phyloP scores from a whole-genome alignment of 176 grass and related monocot species.

The Bolboschoenus planiculmis region DNA sequence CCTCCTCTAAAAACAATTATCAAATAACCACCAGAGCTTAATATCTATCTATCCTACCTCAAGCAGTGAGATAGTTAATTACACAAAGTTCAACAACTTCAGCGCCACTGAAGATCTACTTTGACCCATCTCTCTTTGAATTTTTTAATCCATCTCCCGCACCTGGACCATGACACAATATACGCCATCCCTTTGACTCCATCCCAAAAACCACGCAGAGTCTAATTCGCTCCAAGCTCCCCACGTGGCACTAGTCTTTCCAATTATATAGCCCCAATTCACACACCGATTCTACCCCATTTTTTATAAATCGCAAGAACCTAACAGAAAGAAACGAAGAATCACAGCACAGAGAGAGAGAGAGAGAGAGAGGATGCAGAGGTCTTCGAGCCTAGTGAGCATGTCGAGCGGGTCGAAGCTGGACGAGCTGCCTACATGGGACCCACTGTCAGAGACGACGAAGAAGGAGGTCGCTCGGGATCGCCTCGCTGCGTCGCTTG shows the following conservation, averaged over 20 bases:
- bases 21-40: no score
- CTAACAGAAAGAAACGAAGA: background rate
- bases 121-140: background rate
- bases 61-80: background rate
- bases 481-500: slow-evolving; percentile 42
- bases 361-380: slow-evolving; percentile 10
- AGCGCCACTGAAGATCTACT: background rate
- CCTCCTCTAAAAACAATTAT: no score
- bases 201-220: background rate
- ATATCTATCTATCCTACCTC: no score
- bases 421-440: slow-evolving; percentile 54
- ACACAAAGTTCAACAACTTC: background rate
- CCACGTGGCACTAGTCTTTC: background rate
- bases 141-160: background rate
- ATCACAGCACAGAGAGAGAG: background rate
- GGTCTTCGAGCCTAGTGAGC: slow-evolving; percentile 26
- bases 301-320: background rate
- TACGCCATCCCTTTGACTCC: background rate
- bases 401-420: slow-evolving; percentile 23
- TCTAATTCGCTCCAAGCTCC: no score
- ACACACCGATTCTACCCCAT: no score
- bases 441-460: slow-evolving; percentile 40
- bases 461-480: slow-evolving; percentile 64
- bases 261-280: background rate
- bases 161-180: background rate